phyloP scores from a whole-genome alignment of 257 asterid species.

The Cruciata laevipes region DNA sequence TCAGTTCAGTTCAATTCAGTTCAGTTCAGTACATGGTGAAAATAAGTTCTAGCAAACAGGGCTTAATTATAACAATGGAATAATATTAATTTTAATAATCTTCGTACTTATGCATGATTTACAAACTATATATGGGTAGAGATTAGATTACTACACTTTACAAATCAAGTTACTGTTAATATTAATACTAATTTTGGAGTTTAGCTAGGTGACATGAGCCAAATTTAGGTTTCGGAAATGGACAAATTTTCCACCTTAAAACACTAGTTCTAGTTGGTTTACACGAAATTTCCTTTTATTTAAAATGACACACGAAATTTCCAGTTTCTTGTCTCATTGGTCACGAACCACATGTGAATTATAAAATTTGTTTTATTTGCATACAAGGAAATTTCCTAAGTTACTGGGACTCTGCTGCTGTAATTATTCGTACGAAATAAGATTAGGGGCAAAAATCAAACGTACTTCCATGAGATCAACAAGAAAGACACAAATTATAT shows the following conservation, averaged over 20 bases:
- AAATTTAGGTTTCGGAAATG: background rate
- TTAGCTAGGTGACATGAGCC: background rate
- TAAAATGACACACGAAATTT: background rate
- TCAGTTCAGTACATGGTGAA: no score
- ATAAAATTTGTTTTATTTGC: background rate
- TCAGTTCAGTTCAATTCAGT: no score
- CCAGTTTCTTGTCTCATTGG: background rate
- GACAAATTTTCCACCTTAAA: background rate
- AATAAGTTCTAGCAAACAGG: no score
- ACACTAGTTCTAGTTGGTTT: background rate
- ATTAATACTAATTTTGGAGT: background rate
- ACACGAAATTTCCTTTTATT: background rate
- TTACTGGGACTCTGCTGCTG: background rate
- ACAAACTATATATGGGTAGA: no score
- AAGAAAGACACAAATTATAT: background rate
- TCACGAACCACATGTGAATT: slow-evolving; percentile 1
- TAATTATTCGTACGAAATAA: background rate
- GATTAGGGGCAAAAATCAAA: background rate
- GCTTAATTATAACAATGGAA: no score
- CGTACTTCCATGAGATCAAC: background rate
- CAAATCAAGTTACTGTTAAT: background rate
- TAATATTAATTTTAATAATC: no score
- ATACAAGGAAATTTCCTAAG: slow-evolving; percentile 12
- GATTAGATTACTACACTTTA: background rate
- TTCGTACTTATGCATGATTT: no score